Base-by-base conservation (phyloP, 805 yeast species). In the Starmerella potacharoeniae region DNA sequence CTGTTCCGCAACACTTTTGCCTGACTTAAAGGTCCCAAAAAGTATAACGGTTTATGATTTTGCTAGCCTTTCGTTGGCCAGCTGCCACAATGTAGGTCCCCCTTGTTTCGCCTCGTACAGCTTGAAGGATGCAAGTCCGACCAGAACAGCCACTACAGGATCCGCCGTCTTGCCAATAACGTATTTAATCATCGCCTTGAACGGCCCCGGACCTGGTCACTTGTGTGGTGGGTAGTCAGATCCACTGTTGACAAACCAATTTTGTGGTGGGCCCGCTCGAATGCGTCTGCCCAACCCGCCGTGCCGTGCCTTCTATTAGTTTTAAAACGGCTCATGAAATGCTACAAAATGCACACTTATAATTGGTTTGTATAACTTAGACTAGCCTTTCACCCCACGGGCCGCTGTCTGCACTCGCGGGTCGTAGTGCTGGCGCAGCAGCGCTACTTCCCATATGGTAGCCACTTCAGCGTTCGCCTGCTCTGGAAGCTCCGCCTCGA, bases 381-480 rank as follows among this genome's bases (percentile, higher is more conserved):
- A 22, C 48, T 22, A 44, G 28, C 48, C 48, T 13, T 44, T 44
- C 6, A 58, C 53, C 28, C 44, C 52, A 22, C 40, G 52, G 10
- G 74, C 78, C 14, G 88, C 90, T 62, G 82, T 83, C 28, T 82
- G 76, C n/a, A 90, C 86, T 55, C 78, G 70, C 2, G 95, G 95
- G 58, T 88, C 79, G 66, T 86, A 93, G 69, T 93, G 97, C 58
- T 81, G 79, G 55, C 83, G 84, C 55, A 93, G 72, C 42, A 91
- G 69, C 6, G 82, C 82, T 52, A 82, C 80, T 65, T 93, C 98
- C 95, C 96, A 93, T 37, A 91, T 70, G 0, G 89, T 84, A 1
- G 97, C 95, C 16, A 91, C 93, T 44, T 84, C 91, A 1, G 95
- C 78, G 65, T 93, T 90, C 61, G 86, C 74, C 66, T 91, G 80